Evolutionary conservation across 75 land plant species (phyloP), one percentile per base, ranked within the genome.

Genomic region (Selaginella moellendorffii): DNA sequence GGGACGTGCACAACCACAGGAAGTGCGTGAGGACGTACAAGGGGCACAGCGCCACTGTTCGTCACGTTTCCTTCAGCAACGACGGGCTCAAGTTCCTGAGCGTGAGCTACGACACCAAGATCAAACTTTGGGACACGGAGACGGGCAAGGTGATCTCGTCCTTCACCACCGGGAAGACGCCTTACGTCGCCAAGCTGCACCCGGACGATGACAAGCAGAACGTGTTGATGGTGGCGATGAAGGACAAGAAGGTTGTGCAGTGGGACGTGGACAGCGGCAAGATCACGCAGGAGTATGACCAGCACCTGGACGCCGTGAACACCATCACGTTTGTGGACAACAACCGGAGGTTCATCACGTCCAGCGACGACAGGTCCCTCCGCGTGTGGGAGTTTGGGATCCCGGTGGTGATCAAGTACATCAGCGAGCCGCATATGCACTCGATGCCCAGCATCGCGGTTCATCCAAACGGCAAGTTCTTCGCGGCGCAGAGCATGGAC

Each of bases 191-290:
- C 23, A 91, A 81, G 77, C 82, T 91, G 19, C 81, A 91, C 63
- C 97, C 93, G 0, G 97, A 91, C 72, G 97, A 91, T n/a, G 97
- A 87, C 71, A 91, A 91, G 75, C 97, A 91, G 76, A 78, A 85
- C 58, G 82, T 91, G 61, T 66, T 91, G 24, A 72, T 91, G 28
- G 97, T 91, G 1, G 97, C 92, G 18, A 91, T 87, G 88, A 91
- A 88, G 65, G 93, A 91, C 71, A 87, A 87, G 74, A 91, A 91
- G 82, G 87, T 91, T 46, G 97, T 91, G 19, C 93, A 91, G 73
- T 91, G 97, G 97, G 97, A 91, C 74, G 81, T 87, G 79, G 87
- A 83, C 54, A 74, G 77, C 20, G 88, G 93, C 10, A 71, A 79
- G 73, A 91, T 91, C 52, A 91, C 85, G 0, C 97, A 91, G 46